Base-by-base conservation (phyloP, 106 monocot species). In the Amphibolis antarctica region DNA sequence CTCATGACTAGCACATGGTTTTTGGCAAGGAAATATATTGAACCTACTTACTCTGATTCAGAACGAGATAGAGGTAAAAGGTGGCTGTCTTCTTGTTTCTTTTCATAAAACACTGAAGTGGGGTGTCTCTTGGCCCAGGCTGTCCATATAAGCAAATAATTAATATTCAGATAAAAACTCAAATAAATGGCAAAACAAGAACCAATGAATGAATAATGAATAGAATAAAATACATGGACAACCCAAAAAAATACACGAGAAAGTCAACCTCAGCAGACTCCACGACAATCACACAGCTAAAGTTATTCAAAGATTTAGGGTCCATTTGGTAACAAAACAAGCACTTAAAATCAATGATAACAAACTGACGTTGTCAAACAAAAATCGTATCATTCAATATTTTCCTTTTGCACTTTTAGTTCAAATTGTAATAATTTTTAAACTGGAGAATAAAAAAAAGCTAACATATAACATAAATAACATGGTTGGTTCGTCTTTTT, bases 41-140 rank as follows among this genome's bases (percentile, higher is more conserved):
- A n/a, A 19, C 27, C 12, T 45, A 68, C 86, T 75, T 69, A 88
- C 88, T 68, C 27, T 69, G 80, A 0, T 80, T 78, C 49, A 81
- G 42, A 66, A 73, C 45, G 49, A 88, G 80, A 67, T 81, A 88
- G 15, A 88, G 73, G 67, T 61, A 81, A 59, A 81, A 88, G 1
- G 83, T 81, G 0, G 81, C 78, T 28, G 46, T 76, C 64, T 67
- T 83, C 75, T 78, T 80, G 70, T 83, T 81, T 76, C 87, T 77
- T 45, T 72, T 80, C 46, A 87, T 87, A 55, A 83, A 80, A 69
- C 83, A 87, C 46, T 81, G 83, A 14, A 88, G 73, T 0, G 77
- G 75, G n/a, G 51, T 17, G n/a, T 77, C 80, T 45, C 65, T 78
- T 57, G 78, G 83, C 24, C 88, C 88, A 1, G 83, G 76, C 88